Percentiles rank a stretch among this genome's conserved stretches.
Evolutionary conservation across 768 basidiomycete genomes (phyloP).

Genomic region (Tricholoma saponaceum): DNA sequence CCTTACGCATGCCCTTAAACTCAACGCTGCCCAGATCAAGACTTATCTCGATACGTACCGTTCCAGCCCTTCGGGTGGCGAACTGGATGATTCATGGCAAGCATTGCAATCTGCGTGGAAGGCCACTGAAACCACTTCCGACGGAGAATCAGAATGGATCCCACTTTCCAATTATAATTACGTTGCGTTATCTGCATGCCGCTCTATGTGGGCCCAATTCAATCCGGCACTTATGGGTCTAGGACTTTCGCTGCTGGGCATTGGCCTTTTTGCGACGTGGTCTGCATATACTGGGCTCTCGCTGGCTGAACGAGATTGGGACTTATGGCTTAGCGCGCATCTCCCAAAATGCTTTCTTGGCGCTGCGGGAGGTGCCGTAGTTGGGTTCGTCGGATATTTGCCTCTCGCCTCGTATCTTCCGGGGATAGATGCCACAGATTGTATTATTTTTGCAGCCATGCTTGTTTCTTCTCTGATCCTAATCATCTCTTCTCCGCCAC

Average conservation of each 20-base stretch:
- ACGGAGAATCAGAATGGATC: slow-evolving; percentile 30
- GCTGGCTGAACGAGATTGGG: slow-evolving; percentile 33
- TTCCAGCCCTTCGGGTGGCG: slow-evolving; percentile 60
- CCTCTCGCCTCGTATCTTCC: slow-evolving; percentile 30
- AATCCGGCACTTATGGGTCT: slow-evolving; percentile 71
- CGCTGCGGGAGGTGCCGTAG: slow-evolving; percentile 32
- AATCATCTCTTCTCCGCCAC: slow-evolving; percentile 37
- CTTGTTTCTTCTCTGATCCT: slow-evolving; percentile 44
- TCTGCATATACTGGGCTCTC: slow-evolving; percentile 50
- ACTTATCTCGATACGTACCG: slow-evolving; percentile 77
- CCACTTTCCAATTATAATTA: slow-evolving; percentile 51
- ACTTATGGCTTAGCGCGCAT: slow-evolving; percentile 34
- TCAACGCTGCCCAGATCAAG: slow-evolving; percentile 75
- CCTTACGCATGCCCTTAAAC: slow-evolving; percentile 56
- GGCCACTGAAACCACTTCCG: slow-evolving; percentile 20
- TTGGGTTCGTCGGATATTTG: slow-evolving; percentile 30
- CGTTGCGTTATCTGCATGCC: slow-evolving; percentile 64
- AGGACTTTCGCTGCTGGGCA: slow-evolving; percentile 60
- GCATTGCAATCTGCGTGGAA: slow-evolving; percentile 45
- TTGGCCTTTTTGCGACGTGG: slow-evolving; percentile 53
- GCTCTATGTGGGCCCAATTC: slow-evolving; percentile 94
- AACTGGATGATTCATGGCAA: slow-evolving; percentile 66
- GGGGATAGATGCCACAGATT: slow-evolving; percentile 49
- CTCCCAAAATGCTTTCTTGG: slow-evolving; percentile 29
- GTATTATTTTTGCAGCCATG: slow-evolving; percentile 43